These are phyloP conservation scores for Daldinia vernicosa DNA, from an alignment of 495 filamentous ascomycete species.

Conservation along the genomic window DNA sequence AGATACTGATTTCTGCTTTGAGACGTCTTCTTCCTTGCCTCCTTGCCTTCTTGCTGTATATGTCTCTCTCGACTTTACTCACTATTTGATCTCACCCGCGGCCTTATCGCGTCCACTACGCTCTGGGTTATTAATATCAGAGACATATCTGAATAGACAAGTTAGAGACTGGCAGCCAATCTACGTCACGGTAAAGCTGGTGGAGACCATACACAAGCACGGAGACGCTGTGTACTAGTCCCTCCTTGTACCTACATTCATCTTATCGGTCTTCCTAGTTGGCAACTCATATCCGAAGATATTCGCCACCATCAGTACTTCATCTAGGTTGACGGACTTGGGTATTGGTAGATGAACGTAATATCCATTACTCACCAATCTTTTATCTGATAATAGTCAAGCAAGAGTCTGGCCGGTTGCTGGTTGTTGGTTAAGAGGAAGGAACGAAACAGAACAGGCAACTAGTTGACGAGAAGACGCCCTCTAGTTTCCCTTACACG, in stretches of 20 bases:
- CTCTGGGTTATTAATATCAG: constrained; percentile 18
- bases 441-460: neutral
- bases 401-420: neutral
- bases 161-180: constrained; percentile 26
- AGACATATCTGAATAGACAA: constrained; percentile 36
- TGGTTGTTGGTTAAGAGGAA: constrained; percentile 6
- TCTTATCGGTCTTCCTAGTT: constrained; percentile 3
- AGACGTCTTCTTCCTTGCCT: constrained; percentile 11
- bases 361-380: neutral
- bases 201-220: neutral
- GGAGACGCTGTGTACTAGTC: constrained; percentile 14
- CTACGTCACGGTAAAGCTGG: constrained; percentile 16
- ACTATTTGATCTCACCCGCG: constrained; percentile 16
- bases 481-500: neutral
- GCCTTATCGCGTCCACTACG: constrained; percentile 9
- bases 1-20: constrained; percentile 24
- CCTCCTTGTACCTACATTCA: constrained; percentile 17
- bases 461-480: neutral
- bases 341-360: neutral
- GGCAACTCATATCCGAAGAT: constrained; percentile 8
- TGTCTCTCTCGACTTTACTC: constrained; percentile 26
- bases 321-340: neutral
- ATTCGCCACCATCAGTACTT: neutral
- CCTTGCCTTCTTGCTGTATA: constrained; percentile 14
- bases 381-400: neutral